Conservation (phyloP, 2,329 filamentous ascomycete genomes). For the Gnomoniopsis smithogilvyi region DNA sequence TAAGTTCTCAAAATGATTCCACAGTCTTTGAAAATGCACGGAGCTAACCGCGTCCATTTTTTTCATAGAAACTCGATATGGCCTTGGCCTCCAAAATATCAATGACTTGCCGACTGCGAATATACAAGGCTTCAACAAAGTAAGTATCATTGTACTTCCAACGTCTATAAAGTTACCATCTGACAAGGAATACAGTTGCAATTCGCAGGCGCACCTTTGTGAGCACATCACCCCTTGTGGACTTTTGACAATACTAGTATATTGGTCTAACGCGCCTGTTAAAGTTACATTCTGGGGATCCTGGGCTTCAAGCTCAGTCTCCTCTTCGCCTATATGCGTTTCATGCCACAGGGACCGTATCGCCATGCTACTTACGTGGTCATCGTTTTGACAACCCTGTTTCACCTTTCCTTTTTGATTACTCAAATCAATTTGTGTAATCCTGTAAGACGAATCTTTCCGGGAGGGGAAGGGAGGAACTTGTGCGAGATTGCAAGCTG, state of each 20-base stretch:
- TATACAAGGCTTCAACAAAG: slow-evolving; percentile 35
- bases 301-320: slow-evolving; percentile 45
- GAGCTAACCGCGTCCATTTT: neutral
- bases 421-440: slow-evolving; percentile 35
- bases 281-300: slow-evolving; percentile 38
- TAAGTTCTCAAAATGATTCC: slow-evolving; percentile 21
- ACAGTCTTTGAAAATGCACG: no score
- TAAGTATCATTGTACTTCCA: slow-evolving; percentile 18
- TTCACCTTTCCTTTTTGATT: slow-evolving; percentile 36
- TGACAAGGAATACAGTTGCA: slow-evolving; percentile 28
- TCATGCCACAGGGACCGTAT: slow-evolving; percentile 36
- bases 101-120: slow-evolving; percentile 36
- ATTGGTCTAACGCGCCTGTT: neutral
- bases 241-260: neutral
- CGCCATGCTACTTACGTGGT: slow-evolving; percentile 30
- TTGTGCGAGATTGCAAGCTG: neutral
- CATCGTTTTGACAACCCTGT: slow-evolving; percentile 32
- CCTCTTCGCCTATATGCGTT: slow-evolving; percentile 41
- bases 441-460: slow-evolving; percentile 27
- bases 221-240: slow-evolving; percentile 12
- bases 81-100: slow-evolving; percentile 33
- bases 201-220: slow-evolving; percentile 41
- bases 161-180: neutral
- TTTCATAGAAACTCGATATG: slow-evolving; percentile 41
- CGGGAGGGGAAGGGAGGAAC: no score